phyloP scores from a whole-genome alignment of 2,329 filamentous ascomycete species.

The Clonostachys byssicola region DNA sequence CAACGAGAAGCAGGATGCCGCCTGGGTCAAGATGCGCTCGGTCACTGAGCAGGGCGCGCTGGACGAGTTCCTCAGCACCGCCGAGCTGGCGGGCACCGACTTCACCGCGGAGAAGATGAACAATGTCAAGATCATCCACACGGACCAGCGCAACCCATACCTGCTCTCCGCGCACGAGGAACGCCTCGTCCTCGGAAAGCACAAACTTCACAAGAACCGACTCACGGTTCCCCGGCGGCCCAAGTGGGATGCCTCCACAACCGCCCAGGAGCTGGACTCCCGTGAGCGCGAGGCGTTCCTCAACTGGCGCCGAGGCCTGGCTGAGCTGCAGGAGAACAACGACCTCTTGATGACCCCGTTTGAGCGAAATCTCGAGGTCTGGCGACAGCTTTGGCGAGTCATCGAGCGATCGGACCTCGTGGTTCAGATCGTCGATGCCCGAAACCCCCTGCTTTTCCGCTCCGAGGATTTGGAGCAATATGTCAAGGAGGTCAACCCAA shows the following conservation, averaged over 20 bases:
- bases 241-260: constrained; percentile 82
- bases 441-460: constrained; percentile 90
- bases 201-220: constrained; percentile 71
- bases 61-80: constrained; percentile 94
- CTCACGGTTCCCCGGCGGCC: constrained; percentile 89
- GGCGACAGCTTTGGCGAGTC: constrained; percentile 96
- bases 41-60: constrained; percentile 95
- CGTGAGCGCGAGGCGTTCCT: constrained; percentile 78
- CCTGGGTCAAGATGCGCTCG: constrained; percentile 99
- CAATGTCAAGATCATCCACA: constrained; percentile 98
- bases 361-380: constrained; percentile 94
- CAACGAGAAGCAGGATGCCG: constrained; percentile 83
- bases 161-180: constrained; percentile 84
- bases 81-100: constrained; percentile 95
- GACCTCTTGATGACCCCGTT: constrained; percentile 97
- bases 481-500: constrained; percentile 84
- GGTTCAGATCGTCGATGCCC: constrained; percentile 96
- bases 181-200: constrained; percentile 71
- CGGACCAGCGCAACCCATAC: constrained; percentile 93
- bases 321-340: constrained; percentile 89
- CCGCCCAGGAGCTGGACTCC: constrained; percentile 73
- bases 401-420: constrained; percentile 94
- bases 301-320: constrained; percentile 84
- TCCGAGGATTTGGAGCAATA: constrained; percentile 92
- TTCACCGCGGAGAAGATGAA: constrained; percentile 99